Evolutionary conservation across 768 basidiomycete genomes (phyloP).

Genomic region (Leccinum boreale): DNA sequence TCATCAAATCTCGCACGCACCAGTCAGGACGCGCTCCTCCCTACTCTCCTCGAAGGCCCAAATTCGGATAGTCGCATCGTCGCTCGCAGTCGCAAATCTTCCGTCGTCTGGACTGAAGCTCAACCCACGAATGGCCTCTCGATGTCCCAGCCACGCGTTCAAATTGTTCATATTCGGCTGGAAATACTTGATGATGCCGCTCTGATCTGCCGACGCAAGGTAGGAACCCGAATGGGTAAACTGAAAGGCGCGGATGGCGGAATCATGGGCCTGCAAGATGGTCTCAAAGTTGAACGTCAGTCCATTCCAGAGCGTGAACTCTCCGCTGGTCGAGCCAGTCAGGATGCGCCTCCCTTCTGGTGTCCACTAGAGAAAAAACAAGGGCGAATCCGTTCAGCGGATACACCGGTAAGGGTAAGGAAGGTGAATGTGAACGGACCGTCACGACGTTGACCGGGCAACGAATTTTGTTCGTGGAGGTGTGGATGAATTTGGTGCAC

Average conservation of each 20-base stretch:
- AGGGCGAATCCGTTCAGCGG: background rate
- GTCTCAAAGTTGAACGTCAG: slow-evolving; percentile 99
- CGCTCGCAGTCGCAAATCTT: slow-evolving; percentile 91
- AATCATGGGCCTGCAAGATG: slow-evolving; percentile 98
- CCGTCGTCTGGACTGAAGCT: slow-evolving; percentile 91
- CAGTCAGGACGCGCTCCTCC: slow-evolving; percentile 85
- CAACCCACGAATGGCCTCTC: slow-evolving; percentile 91
- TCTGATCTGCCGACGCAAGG: slow-evolving; percentile 89
- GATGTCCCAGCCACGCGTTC: slow-evolving; percentile 88
- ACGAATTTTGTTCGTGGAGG: slow-evolving; percentile 96
- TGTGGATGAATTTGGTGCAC: slow-evolving; percentile 97
- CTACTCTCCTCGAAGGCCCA: slow-evolving; percentile 93
- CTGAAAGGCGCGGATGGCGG: slow-evolving; percentile 82
- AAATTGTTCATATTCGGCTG: slow-evolving; percentile 99
- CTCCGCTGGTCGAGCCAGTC: slow-evolving; percentile 94
- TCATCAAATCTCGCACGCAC: slow-evolving; percentile 32
- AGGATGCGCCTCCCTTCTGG: slow-evolving; percentile 91
- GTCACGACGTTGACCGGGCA: slow-evolving; percentile 96
- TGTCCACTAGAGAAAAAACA: slow-evolving; percentile 69
- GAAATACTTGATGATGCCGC: slow-evolving; percentile 96
- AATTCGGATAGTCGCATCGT: slow-evolving; percentile 91
- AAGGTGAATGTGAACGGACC: slow-evolving; percentile 47
- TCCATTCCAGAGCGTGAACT: slow-evolving; percentile 99
- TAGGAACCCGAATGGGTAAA: slow-evolving; percentile 95
- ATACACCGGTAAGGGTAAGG: background rate